phyloP scores from a whole-genome alignment of 2,329 filamentous ascomycete species.

The Chrysosporium queenslandicum region DNA sequence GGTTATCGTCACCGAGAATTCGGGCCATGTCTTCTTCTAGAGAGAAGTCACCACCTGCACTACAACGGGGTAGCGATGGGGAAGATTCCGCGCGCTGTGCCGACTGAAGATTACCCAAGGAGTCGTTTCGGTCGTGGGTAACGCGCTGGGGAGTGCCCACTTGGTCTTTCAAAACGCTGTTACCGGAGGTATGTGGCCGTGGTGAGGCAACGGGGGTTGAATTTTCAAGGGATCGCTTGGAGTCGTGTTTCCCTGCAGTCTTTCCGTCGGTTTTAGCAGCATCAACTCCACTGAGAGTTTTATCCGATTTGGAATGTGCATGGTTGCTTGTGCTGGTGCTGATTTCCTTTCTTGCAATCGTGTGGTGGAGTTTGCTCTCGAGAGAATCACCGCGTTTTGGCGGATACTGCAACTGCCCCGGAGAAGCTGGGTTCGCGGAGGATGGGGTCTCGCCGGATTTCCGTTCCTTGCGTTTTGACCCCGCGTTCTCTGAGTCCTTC shows the following conservation, averaged over 20 bases:
- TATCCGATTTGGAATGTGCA: background rate
- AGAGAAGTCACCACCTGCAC: conserved; percentile 73
- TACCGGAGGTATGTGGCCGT: conserved; percentile 11
- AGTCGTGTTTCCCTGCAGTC: background rate
- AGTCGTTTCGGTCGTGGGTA: conserved; percentile 38
- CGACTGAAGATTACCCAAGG: conserved; percentile 36
- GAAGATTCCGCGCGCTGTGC: conserved; percentile 43
- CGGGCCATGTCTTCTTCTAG: conserved; percentile 94
- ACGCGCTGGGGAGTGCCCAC: conserved; percentile 14
- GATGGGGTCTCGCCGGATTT: conserved; percentile 8
- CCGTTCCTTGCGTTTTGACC: background rate
- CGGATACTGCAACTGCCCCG: conserved; percentile 26
- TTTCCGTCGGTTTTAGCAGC: background rate
- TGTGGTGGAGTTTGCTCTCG: conserved; percentile 41
- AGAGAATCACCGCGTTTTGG: conserved; percentile 54
- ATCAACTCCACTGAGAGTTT: background rate
- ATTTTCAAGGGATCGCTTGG: conserved; percentile 11
- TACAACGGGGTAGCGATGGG: conserved; percentile 61
- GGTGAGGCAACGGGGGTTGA: conserved; percentile 13
- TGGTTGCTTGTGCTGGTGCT: conserved; percentile 6
- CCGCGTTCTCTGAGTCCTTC: conserved; percentile 1
- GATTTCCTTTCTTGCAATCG: conserved; percentile 57
- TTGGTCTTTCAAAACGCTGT: background rate
- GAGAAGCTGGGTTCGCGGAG: background rate
- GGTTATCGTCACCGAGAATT: conserved; percentile 61